A percentile compares a stretch with the other conserved stretches of the same genome.
Conservation (phyloP, 73 alveolate genomes). For the Uronychia binucleata region DNA sequence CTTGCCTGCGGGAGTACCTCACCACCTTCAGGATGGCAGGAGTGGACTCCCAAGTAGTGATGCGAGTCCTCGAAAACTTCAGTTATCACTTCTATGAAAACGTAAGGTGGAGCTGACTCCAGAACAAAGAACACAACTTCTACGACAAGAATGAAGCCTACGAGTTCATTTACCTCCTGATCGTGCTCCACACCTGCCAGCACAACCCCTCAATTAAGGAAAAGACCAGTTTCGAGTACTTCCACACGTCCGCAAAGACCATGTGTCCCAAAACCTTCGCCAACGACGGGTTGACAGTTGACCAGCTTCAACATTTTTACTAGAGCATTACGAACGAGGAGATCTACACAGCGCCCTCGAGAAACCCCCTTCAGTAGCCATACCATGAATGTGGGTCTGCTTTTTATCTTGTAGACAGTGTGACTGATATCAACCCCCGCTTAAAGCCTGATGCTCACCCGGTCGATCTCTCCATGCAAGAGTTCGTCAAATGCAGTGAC, state of each 20-base stretch:
- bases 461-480: background rate
- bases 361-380: background rate
- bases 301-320: background rate
- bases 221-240: constrained; percentile 26
- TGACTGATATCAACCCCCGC: background rate
- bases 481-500: background rate
- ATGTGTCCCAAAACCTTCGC: background rate
- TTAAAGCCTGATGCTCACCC: background rate
- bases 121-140: constrained; percentile 5
- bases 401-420: background rate
- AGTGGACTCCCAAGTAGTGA: constrained; percentile 52
- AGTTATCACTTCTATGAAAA: constrained; percentile 32
- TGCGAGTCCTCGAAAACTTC: constrained; percentile 46
- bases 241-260: constrained; percentile 6
- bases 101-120: background rate
- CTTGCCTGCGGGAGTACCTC: constrained; percentile 27
- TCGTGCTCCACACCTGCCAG: constrained; percentile 57
- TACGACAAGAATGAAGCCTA: constrained; percentile 43
- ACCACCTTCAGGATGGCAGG: constrained; percentile 59
- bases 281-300: background rate
- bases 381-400: background rate
- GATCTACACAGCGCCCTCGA: background rate
- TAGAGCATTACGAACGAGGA: background rate
- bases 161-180: constrained; percentile 52
- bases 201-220: constrained; percentile 54